phyloP scores from a whole-genome alignment of 2,329 filamentous ascomycete genomes.

The Trichoderma semiorbis region DNA sequence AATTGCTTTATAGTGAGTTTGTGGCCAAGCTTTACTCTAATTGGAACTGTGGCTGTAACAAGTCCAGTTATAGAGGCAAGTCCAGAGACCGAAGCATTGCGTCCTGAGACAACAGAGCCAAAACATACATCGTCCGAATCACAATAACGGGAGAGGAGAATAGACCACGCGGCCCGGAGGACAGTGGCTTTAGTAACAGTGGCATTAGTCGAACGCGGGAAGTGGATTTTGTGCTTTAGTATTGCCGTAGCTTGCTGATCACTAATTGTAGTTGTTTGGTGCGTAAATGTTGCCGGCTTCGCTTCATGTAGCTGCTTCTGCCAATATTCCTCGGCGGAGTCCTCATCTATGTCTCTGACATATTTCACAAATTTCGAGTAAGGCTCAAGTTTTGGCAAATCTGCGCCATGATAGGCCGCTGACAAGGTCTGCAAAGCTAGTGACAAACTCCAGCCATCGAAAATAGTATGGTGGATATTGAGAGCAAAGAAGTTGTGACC shows the following conservation, averaged over 20 bases:
- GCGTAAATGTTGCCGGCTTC: neutral
- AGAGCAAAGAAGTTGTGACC: neutral
- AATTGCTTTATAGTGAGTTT: conserved; percentile 5
- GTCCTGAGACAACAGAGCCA: conserved; percentile 22
- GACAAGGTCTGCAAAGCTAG: neutral
- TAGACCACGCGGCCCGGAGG: conserved; percentile 23
- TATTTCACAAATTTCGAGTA: conserved; percentile 6
- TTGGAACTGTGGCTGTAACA: neutral
- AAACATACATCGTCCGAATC: conserved; percentile 22
- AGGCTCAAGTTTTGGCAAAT: neutral
- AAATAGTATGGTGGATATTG: conserved; percentile 3
- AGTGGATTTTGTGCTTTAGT: neutral
- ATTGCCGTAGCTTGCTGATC: neutral
- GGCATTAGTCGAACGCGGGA: neutral
- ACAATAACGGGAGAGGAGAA: conserved; percentile 20
- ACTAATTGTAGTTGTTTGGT: neutral
- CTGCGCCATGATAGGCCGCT: conserved; percentile 12
- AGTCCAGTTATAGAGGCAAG: neutral
- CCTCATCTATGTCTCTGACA: neutral
- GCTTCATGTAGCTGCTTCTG: neutral
- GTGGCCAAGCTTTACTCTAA: neutral
- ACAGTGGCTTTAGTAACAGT: conserved; percentile 20
- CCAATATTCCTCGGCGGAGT: neutral
- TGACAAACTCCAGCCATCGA: conserved; percentile 2
- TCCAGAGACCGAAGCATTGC: conserved; percentile 2